These are phyloP conservation scores for Nidularia pulvinata DNA, from an alignment of 768 basidiomycete species.

Conservation along the genomic window DNA sequence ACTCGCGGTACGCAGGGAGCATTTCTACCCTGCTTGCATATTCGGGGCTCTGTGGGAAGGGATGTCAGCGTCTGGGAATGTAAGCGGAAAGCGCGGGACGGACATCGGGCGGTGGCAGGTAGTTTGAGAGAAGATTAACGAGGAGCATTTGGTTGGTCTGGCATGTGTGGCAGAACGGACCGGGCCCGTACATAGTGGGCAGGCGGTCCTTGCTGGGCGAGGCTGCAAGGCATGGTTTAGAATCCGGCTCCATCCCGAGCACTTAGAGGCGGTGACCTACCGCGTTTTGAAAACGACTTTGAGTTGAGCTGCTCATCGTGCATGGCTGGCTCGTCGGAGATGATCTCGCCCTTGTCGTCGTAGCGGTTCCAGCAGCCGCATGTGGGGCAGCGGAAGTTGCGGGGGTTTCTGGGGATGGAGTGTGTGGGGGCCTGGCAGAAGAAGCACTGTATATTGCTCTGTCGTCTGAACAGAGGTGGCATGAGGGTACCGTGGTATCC, in stretches of 20 bases:
- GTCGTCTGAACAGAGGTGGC: conserved; percentile 52
- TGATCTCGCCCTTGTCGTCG: conserved; percentile 70
- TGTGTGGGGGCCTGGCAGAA: conserved; percentile 60
- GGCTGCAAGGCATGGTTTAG: conserved; percentile 44
- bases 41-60: conserved; percentile 63
- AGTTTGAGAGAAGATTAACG: conserved; percentile 86
- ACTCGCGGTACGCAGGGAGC: conserved; percentile 72
- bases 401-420: conserved; percentile 43
- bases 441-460: conserved; percentile 57
- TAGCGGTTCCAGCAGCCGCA: conserved; percentile 80
- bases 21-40: conserved; percentile 62
- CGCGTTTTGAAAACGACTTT: conserved; percentile 70
- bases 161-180: conserved; percentile 85
- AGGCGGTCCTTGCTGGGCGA: conserved; percentile 71
- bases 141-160: conserved; percentile 92
- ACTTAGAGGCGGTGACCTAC: conserved; percentile 37
- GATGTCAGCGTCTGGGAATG: no score
- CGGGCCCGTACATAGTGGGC: conserved; percentile 56
- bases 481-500: no score
- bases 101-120: conserved; percentile 80
- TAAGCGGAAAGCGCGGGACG: conserved; percentile 19
- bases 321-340: conserved; percentile 90
- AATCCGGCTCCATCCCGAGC: no score
- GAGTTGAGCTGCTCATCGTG: conserved; percentile 75
- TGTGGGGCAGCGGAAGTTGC: conserved; percentile 62